Evolutionary conservation across 257 asterid species (phyloP), one percentile per base, ranked within the genome.

Genomic region (Striga asiatica): DNA sequence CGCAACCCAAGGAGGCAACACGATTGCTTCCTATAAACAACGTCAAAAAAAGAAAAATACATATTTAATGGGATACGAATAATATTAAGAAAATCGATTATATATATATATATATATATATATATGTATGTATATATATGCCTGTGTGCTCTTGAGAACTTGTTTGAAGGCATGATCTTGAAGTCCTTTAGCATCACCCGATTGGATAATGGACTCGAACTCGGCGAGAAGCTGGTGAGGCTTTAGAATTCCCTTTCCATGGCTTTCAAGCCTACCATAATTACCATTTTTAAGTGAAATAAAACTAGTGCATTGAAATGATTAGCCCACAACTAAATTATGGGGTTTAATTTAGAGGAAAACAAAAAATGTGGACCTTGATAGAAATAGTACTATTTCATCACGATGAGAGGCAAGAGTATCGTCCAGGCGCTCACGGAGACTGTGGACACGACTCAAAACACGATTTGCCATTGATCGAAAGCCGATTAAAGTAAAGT

Each of bases 381-480:
- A 66, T 21, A 85, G 60, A 38, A 85, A 85, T 71, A 70, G 41
- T 62, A 85, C 48, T 20, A 82, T 62, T 42, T 80, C 93, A 25
- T 78, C 69, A 62, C 84, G 95, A 23, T 79, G 88, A 61, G 87
- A 74, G 23, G 83, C 69, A 29, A 85, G 67, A 54, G 88, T 82
- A 55, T 82, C 78, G 58, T 85, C 85, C 67, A 85, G 72, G 10
- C 85, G 80, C 61, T 84, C 94, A 1, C 76, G 85, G n/a, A 81
- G 88, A 75, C 88, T 81, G 73, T 81, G 92, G 48, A 79, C 92
- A 21, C 91, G 80, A 24, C 76, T 72, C 56, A 81, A 63, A 54
- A 76, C 81, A 70, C 72, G 82, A 45, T 79, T 85, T 49, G 83
- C 85, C 94, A 81, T 41, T 84, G n/a, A n/a, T n/a, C n/a, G n/a